phyloP scores from a whole-genome alignment of 176 grass and related monocot species.

The Hordeum marinum region DNA sequence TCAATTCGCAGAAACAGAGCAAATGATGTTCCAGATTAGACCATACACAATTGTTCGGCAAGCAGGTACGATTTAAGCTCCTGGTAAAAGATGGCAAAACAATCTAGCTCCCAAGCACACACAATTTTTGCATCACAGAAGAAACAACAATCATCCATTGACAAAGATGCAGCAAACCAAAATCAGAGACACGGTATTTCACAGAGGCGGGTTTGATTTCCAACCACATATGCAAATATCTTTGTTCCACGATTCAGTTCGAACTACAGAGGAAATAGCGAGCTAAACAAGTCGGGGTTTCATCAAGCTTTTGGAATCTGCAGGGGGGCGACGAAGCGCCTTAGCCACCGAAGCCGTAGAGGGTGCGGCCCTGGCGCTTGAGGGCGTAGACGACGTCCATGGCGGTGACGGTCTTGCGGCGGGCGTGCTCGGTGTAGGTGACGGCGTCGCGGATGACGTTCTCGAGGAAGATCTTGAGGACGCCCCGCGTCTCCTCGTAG shows the following conservation, averaged over 20 bases:
- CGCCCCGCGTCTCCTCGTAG: slow-evolving; percentile 86
- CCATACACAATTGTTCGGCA: too few species aligned
- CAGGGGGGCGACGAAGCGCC: background rate
- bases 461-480: slow-evolving; percentile 97
- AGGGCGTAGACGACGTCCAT: slow-evolving; percentile 91
- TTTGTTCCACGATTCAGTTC: background rate
- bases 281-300: too few species aligned
- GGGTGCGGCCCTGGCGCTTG: slow-evolving; percentile 85
- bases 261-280: too few species aligned
- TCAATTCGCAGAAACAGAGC: too few species aligned
- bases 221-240: background rate
- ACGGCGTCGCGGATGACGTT: slow-evolving; percentile 88
- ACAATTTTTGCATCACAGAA: too few species aligned
- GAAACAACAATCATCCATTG: too few species aligned
- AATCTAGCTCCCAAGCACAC: too few species aligned
- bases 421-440: slow-evolving; percentile 86
- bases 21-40: too few species aligned
- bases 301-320: too few species aligned
- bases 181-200: background rate
- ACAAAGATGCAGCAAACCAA: too few species aligned
- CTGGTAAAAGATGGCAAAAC: too few species aligned
- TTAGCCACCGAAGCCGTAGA: slow-evolving; percentile 82
- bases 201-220: background rate
- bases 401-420: slow-evolving; percentile 84
- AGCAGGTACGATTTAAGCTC: too few species aligned